These are phyloP conservation scores for Coemansia sp. DNA, from an alignment of 192 early-diverging fungal species.

Conservation along the genomic window DNA sequence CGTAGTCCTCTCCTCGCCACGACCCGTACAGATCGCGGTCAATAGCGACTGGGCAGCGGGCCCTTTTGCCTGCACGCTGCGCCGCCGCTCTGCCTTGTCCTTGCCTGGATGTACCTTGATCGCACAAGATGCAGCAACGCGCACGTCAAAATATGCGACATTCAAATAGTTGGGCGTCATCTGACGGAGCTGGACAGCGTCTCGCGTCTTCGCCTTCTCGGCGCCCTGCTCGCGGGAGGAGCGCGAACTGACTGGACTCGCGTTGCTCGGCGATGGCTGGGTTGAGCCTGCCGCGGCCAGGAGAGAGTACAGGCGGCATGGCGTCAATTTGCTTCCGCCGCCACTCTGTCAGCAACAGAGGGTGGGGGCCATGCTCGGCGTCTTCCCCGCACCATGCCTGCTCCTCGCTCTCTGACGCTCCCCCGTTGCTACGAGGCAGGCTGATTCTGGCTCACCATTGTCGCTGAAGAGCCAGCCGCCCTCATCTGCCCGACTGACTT, in stretches of 20 bases:
- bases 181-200: background rate
- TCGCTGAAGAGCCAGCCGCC: background rate
- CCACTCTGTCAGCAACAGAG: background rate
- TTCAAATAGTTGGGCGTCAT: background rate
- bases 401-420: no score
- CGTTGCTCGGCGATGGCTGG: background rate
- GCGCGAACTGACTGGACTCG: background rate
- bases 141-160: background rate
- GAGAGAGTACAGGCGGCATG: background rate
- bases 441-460: background rate
- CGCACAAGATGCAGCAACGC: background rate
- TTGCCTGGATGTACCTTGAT: conserved; percentile 1
- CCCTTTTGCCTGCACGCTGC: background rate
- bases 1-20: background rate
- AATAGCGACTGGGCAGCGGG: background rate
- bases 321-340: background rate
- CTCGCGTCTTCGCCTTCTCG: background rate
- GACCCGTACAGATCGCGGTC: background rate
- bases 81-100: background rate
- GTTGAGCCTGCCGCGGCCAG: no score
- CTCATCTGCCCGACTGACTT: background rate
- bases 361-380: background rate
- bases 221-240: background rate
- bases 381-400: background rate
- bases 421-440: background rate